A percentile compares a stretch with the other conserved stretches of the same genome.
Evolutionary conservation across 768 basidiomycete species (phyloP).

Genomic region (Guyanaporus albipodus): DNA sequence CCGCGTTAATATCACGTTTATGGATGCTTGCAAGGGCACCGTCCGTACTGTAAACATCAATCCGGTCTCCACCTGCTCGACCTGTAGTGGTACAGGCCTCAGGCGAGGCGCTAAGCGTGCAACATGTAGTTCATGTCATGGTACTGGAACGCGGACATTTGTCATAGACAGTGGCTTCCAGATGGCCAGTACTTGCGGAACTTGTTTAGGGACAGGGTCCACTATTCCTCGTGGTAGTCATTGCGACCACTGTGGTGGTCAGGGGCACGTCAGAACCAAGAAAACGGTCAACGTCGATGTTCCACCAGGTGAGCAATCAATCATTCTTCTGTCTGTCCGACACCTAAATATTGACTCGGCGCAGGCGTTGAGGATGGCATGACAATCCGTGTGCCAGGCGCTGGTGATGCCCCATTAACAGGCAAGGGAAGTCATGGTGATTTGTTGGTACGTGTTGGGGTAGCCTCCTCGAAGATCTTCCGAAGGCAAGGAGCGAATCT

Average conservation of each 20-base stretch:
- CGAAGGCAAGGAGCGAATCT: constrained; percentile 88
- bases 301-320: constrained; percentile 64
- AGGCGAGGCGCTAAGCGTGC: constrained; percentile 81
- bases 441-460: constrained; percentile 80
- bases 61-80: constrained; percentile 77
- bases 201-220: constrained; percentile 79
- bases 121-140: constrained; percentile 77
- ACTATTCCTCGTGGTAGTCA: constrained; percentile 72
- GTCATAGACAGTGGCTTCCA: constrained; percentile 93
- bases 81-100: constrained; percentile 84
- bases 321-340: background rate
- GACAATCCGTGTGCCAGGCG: constrained; percentile 74
- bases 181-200: constrained; percentile 87
- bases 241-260: constrained; percentile 78
- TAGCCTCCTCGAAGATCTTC: constrained; percentile 80
- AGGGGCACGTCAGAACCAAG: constrained; percentile 81
- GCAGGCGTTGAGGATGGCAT: constrained; percentile 94
- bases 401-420: constrained; percentile 80
- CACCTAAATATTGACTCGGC: constrained; percentile 8
- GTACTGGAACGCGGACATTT: constrained; percentile 84
- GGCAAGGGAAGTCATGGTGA: constrained; percentile 81
- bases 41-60: constrained; percentile 69
- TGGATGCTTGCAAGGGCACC: constrained; percentile 93
- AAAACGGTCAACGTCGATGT: constrained; percentile 79
- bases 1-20: constrained; percentile 70